phyloP scores from a whole-genome alignment of 2,329 filamentous ascomycete species.

The Bipolaris victoriae region DNA sequence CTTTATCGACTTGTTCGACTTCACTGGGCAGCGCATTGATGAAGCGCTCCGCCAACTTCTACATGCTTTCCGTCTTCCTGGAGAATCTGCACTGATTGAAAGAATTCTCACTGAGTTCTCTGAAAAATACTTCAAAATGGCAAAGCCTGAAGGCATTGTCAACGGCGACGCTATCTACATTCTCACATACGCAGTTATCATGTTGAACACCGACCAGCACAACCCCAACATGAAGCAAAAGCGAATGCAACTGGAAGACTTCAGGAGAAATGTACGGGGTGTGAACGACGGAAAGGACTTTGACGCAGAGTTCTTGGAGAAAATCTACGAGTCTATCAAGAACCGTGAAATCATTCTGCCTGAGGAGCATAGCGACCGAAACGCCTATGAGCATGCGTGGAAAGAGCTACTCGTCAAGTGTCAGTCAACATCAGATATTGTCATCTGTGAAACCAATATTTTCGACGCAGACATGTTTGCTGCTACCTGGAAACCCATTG shows the following conservation, averaged over 20 bases:
- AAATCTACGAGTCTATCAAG: slow-evolving; percentile 90
- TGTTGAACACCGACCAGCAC: slow-evolving; percentile 96
- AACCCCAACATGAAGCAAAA: slow-evolving; percentile 87
- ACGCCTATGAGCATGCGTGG: slow-evolving; percentile 98
- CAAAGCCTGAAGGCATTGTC: slow-evolving; percentile 74
- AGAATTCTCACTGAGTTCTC: slow-evolving; percentile 87
- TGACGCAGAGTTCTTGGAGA: slow-evolving; percentile 77
- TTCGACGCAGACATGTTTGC: slow-evolving; percentile 98
- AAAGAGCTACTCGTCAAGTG: slow-evolving; percentile 90
- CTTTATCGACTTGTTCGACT: slow-evolving; percentile 88
- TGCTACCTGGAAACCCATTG: slow-evolving; percentile 91
- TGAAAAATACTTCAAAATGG: slow-evolving; percentile 78
- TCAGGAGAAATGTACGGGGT: slow-evolving; percentile 86
- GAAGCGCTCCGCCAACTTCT: slow-evolving; percentile 88
- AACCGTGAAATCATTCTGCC: slow-evolving; percentile 94
- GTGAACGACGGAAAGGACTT: slow-evolving; percentile 89
- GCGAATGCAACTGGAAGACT: slow-evolving; percentile 84
- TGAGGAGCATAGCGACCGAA: slow-evolving; percentile 95
- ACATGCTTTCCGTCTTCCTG: slow-evolving; percentile 89
- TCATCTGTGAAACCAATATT: slow-evolving; percentile 86
- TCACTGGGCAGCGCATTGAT: slow-evolving; percentile 82
- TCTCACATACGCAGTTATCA: slow-evolving; percentile 93
- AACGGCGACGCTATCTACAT: slow-evolving; percentile 90
- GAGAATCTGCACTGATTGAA: slow-evolving; percentile 91
- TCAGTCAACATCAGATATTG: slow-evolving; percentile 72